These are phyloP conservation scores for Alternaria arbusti DNA, from an alignment of 2,329 filamentous ascomycete species.

Conservation along the genomic window DNA sequence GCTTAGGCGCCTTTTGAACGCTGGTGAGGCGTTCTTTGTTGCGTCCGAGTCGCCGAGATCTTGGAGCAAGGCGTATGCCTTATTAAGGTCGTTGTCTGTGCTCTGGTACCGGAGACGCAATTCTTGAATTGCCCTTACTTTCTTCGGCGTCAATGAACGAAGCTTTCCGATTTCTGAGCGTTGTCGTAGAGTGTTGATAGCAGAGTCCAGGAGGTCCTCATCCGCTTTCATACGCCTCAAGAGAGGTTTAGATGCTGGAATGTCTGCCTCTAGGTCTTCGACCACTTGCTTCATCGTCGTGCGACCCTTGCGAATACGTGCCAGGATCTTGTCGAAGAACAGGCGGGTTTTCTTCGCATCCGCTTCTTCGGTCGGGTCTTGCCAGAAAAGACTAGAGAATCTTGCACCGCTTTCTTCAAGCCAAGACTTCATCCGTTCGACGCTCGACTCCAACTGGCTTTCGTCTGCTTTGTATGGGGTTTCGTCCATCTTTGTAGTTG, in stretches of 20 bases:
- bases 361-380: slow-evolving; percentile 37
- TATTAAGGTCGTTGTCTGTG: slow-evolving; percentile 27
- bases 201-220: slow-evolving; percentile 27
- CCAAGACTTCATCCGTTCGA: slow-evolving; percentile 40
- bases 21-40: slow-evolving; percentile 11
- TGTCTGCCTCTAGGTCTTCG: slow-evolving; percentile 32
- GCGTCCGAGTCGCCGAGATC: slow-evolving; percentile 10
- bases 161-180: slow-evolving; percentile 6
- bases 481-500: neutral
- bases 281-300: slow-evolving; percentile 29
- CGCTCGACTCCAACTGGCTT: slow-evolving; percentile 26
- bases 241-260: slow-evolving; percentile 35
- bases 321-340: slow-evolving; percentile 27
- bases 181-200: slow-evolving; percentile 17
- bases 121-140: slow-evolving; percentile 14
- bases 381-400: slow-evolving; percentile 40
- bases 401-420: slow-evolving; percentile 32
- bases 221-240: slow-evolving; percentile 33
- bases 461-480: neutral
- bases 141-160: slow-evolving; percentile 11
- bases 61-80: slow-evolving; percentile 20
- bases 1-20: slow-evolving; percentile 30
- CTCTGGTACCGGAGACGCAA: slow-evolving; percentile 21
- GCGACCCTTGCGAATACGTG: slow-evolving; percentile 30
- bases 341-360: slow-evolving; percentile 27